Evolutionary conservation across 2,329 filamentous ascomycete species (phyloP), one percentile per base, ranked within the genome.

Genomic region (Trichoderma lentiforme): DNA sequence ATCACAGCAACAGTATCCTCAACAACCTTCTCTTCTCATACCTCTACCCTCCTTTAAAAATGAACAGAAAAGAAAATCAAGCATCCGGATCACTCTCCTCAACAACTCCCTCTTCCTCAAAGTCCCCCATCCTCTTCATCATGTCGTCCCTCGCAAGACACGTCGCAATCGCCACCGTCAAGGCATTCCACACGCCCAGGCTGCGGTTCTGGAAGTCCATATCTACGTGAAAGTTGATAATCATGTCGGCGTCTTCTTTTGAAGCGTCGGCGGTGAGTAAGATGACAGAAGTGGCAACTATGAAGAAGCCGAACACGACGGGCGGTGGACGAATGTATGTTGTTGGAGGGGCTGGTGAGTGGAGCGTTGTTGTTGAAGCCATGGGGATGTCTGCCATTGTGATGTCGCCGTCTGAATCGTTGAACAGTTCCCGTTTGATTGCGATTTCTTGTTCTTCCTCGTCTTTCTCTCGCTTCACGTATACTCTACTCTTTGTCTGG

Each of bases 121-220:
- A 84, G 72, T 83, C 80, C 2, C 76, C 76, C 24, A 74, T 63
- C 57, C 81, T 76, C 7, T 74, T 71, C 60, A 79, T 81, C 69
- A 84, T 76, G 68, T 83, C 80, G 62, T 84, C 82, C 15, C 83
- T 78, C 4, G 83, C 83, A 68, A 82, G 74, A 68, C 83, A 84
- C 2, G 80, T 79, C 12, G 79, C 79, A 26, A 83, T 78, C 9
- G 82, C 83, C 11, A 83, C 69, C 4, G 83, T 84, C 47, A 85
- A 74, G 2, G 82, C 83, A 73, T 85, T 84, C 83, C 83, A 85
- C 26, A 85, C 79, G 67, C 82, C 81, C 74, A 84, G 83, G 21
- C 79, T 76, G 12, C 76, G 76, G 57, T 83, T 79, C 66, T 78
- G 76, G 58, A 85, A 83, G 60, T 83, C 78, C 26, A 81, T 76